Evolutionary conservation across 1,284 basidiomycete genomes (phyloP).

Genomic region (Fomitiporia mediterranea): DNA sequence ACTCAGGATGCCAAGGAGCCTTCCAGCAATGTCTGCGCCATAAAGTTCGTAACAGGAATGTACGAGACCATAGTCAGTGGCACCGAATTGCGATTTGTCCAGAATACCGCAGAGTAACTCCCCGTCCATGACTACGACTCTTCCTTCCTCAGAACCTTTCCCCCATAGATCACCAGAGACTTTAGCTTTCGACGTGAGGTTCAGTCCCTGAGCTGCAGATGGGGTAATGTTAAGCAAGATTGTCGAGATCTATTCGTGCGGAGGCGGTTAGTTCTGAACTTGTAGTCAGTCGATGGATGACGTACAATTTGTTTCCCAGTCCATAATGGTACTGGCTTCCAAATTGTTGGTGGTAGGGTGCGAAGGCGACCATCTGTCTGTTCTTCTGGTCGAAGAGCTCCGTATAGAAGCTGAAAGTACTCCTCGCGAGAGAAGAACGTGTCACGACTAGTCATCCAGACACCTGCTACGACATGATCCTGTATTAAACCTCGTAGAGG

Average conservation of each 20-base stretch:
- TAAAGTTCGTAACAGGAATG: slow-evolving; percentile 99
- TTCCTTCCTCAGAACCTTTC: slow-evolving; percentile 73
- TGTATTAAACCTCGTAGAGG: slow-evolving; percentile 98
- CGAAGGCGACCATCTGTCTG: slow-evolving; percentile 66
- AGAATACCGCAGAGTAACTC: slow-evolving; percentile 90
- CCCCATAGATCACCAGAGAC: slow-evolving; percentile 85
- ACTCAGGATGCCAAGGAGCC: slow-evolving; percentile 89
- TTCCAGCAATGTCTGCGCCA: slow-evolving; percentile 85
- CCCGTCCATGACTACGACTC: slow-evolving; percentile 89
- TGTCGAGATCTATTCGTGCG: slow-evolving; percentile 75
- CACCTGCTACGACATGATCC: slow-evolving; percentile 97
- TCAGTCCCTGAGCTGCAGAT: slow-evolving; percentile 74
- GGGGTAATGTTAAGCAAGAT: slow-evolving; percentile 92
- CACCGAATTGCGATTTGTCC: slow-evolving; percentile 98
- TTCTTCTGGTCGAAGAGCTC: slow-evolving; percentile 88
- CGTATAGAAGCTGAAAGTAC: slow-evolving; percentile 96
- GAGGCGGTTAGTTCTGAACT: slow-evolving; percentile 14
- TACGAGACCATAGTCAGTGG: slow-evolving; percentile 92
- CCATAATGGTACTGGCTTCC: slow-evolving; percentile 90
- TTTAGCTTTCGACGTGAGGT: slow-evolving; percentile 85
- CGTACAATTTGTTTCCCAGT: slow-evolving; percentile 96
- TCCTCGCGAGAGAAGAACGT: slow-evolving; percentile 94
- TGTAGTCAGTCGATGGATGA: no score
- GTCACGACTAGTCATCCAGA: slow-evolving; percentile 98
- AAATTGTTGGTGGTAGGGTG: slow-evolving; percentile 88